These are phyloP conservation scores for Coemansia sp. DNA, from an alignment of 192 early-diverging fungal species.

Conservation along the genomic window DNA sequence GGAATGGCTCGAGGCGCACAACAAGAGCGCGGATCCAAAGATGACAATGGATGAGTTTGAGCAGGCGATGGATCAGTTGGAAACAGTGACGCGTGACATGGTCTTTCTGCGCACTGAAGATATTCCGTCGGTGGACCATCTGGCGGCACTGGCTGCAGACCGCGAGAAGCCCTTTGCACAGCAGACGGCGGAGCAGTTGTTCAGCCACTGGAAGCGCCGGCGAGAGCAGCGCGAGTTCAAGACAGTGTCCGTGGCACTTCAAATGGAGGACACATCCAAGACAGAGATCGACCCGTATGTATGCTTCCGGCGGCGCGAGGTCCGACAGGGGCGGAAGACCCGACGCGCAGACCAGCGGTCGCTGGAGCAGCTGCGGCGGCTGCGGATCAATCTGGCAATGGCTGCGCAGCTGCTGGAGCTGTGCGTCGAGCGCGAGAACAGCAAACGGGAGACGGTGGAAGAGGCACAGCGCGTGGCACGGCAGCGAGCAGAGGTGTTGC, in stretches of 20 bases:
- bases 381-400: slow-evolving; percentile 76
- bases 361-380: slow-evolving; percentile 77
- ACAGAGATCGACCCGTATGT: slow-evolving; percentile 90
- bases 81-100: slow-evolving; percentile 68
- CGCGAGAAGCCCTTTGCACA: slow-evolving; percentile 28
- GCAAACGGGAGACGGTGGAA: slow-evolving; percentile 69
- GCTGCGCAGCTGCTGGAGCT: slow-evolving; percentile 78
- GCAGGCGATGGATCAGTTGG: slow-evolving; percentile 72
- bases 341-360: slow-evolving; percentile 81
- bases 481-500: slow-evolving; percentile 27
- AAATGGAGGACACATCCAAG: slow-evolving; percentile 64
- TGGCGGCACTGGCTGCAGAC: slow-evolving; percentile 39
- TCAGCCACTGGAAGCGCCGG: slow-evolving; percentile 43
- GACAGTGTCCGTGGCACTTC: slow-evolving; percentile 33
- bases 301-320: slow-evolving; percentile 95
- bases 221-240: slow-evolving; percentile 20
- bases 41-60: slow-evolving; percentile 79
- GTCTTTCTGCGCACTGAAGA: slow-evolving; percentile 39
- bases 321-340: slow-evolving; percentile 83
- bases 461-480: slow-evolving; percentile 60
- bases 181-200: slow-evolving; percentile 15
- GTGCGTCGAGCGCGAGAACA: slow-evolving; percentile 74
- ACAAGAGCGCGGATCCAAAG: slow-evolving; percentile 2
- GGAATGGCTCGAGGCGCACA: slow-evolving; percentile 59
- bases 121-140: slow-evolving; percentile 38